Evolutionary conservation across 2,329 filamentous ascomycete genomes (phyloP).

Genomic region (Orbilia blumenaviensis): DNA sequence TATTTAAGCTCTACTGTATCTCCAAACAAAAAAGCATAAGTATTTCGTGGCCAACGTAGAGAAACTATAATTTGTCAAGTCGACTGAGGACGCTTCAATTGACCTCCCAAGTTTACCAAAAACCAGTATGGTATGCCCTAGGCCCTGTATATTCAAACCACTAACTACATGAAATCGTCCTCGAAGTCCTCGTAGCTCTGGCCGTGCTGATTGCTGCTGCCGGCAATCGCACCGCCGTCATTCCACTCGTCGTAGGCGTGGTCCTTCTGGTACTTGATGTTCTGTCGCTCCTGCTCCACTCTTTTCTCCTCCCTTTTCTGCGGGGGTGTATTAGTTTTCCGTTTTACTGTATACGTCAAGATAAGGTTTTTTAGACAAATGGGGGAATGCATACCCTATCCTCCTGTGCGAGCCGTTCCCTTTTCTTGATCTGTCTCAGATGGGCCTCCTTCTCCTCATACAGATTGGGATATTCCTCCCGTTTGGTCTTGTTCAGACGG

Average conservation of each 20-base stretch:
- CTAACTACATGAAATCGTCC: conserved; percentile 91
- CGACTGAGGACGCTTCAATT: too few species aligned
- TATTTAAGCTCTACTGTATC: too few species aligned
- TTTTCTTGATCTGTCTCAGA: conserved; percentile 74
- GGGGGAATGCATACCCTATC: conserved; percentile 67
- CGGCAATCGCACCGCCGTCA: conserved; percentile 79
- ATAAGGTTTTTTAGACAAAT: background rate
- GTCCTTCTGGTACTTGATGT: conserved; percentile 94
- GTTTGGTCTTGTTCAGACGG: conserved; percentile 95
- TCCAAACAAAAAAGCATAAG: too few species aligned
- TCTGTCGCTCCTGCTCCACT: conserved; percentile 79
- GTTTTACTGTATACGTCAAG: background rate
- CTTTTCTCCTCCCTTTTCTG: conserved; percentile 80
- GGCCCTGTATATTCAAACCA: too few species aligned
- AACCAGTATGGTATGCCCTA: too few species aligned
- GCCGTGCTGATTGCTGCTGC: conserved; percentile 82
- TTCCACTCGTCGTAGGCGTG: conserved; percentile 96
- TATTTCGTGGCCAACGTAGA: too few species aligned
- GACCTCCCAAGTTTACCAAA: too few species aligned
- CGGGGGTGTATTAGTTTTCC: background rate
- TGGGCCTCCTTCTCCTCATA: conserved; percentile 81
- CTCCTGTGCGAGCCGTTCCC: conserved; percentile 72
- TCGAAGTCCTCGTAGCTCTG: conserved; percentile 74
- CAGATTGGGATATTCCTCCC: conserved; percentile 86
- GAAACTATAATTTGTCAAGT: too few species aligned